Base-by-base conservation (phyloP, 2,329 filamentous ascomycete genomes). In the Xylariaceae sp. region DNA sequence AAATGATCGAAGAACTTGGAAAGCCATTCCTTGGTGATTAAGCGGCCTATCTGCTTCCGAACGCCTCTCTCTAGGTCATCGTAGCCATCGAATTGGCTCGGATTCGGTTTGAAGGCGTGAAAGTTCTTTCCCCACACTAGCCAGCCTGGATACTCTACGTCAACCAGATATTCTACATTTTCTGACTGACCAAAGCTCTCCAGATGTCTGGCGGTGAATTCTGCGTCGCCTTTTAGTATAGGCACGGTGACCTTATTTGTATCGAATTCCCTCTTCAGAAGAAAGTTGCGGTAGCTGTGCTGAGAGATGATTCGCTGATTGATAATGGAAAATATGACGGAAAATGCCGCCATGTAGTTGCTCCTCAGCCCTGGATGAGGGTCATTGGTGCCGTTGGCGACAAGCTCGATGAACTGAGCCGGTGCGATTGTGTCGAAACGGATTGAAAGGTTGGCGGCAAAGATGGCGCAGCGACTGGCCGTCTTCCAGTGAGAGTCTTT, bases 401-500 rank as follows among this genome's bases (percentile, higher is more conserved):
- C 85, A 6, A 99, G 79, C 48, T 95, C 86, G 51, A 97, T 83
- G 70, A 97, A 87, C 55, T 87, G 83, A 19, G 87, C 78, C 1
- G 89, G 89, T 4, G 90, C 90, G 58, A 99, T 82, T 19, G 84
- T 87, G 61, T 96, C 87, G 64, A 97, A 96, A n/a, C 94, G 86
- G 59, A 96, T 82, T 54, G 90, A 92, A 59, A 96, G 80, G 57
- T 94, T 95, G 54, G 92, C 84, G 3, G 95, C 89, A 68, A 99
- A 94, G 37, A 95, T 88, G 7, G 89, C 88, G 54, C 91, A 95
- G 31, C 92, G 81, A 49, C 85, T 90, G 4, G 92, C 92, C 64
- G 96, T 91, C 75, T 96, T 97, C 94, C 94, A 99, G 68, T 99
- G 95, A 0, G 91, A 89, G 2, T 82, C 82, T 64, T 84, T 85